Evolutionary conservation across 257 asterid genomes (phyloP), one percentile per base, ranked within the genome.

Genomic region (Plantago ovata): DNA sequence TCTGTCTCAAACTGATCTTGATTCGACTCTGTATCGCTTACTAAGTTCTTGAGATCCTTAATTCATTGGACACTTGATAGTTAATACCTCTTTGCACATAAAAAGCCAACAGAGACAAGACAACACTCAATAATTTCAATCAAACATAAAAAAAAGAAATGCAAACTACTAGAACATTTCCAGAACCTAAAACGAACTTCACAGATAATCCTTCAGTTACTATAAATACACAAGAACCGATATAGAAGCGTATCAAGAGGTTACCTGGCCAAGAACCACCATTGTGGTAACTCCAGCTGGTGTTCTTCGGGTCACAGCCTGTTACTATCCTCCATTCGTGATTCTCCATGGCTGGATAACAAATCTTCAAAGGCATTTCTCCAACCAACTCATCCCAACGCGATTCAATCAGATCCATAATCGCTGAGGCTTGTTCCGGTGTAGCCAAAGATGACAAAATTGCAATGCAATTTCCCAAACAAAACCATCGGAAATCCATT

Each of bases 191-290:
- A 28, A 4, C 36, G n/a, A n/a, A n/a, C n/a, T n/a, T n/a, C n/a
- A n/a, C n/a, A n/a, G n/a, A n/a, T n/a, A n/a, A n/a, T n/a, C n/a
- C n/a, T n/a, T n/a, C n/a, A n/a, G n/a, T n/a, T n/a, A n/a, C n/a
- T n/a, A n/a, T n/a, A n/a, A n/a, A n/a, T n/a, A n/a, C n/a, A n/a
- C n/a, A n/a, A n/a, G n/a, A n/a, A n/a, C n/a, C n/a, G n/a, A 38
- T 28, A 32, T 13, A 15, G 1, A 46, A 20, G 44, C 5, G 36
- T 51, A 7, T 21, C 12, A 53, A 48, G 56, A 51, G 39, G 66
- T 52, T 72, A 73, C 97, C 97, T 75, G 97, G 97, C 97, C 97
- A 89, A 79, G 91, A 75, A 64, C 97, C 97, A 45, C 95, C 94
- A 22, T 89, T 89, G 64, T 89, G 97, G 73, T 89, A 89, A 64